A percentile compares a stretch with the other conserved stretches of the same genome.
Conservation (phyloP, 306 rosid genomes). For the Betula pendula region DNA sequence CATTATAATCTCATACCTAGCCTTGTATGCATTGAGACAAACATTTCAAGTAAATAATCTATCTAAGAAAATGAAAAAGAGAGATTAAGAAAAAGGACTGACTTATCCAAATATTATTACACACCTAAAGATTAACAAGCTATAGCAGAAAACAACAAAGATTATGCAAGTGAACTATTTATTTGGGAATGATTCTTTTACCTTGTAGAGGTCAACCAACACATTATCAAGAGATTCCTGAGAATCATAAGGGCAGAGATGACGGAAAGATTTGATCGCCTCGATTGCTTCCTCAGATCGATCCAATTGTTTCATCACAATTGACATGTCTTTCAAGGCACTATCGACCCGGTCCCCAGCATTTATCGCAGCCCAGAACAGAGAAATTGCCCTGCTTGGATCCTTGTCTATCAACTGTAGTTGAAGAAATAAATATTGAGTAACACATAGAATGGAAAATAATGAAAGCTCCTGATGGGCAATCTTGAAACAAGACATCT, state of each 20-base stretch:
- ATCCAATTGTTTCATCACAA: slow-evolving; percentile 85
- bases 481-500: not conserved
- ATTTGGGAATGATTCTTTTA: slow-evolving; percentile 8
- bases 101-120: not conserved
- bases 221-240: slow-evolving; percentile 94
- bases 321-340: slow-evolving; percentile 94
- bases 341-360: slow-evolving; percentile 92
- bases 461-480: not conserved
- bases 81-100: not conserved
- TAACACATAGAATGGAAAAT: slow-evolving; percentile 4
- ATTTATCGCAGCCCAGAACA: slow-evolving; percentile 46
- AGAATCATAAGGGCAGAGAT: slow-evolving; percentile 73
- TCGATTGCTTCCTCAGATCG: slow-evolving; percentile 90
- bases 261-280: slow-evolving; percentile 89
- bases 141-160: not conserved
- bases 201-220: slow-evolving; percentile 86
- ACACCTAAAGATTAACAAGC: not conserved
- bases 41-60: not conserved
- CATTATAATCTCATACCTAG: not conserved
- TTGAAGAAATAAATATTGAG: slow-evolving; percentile 17
- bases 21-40: not conserved
- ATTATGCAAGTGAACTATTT: not conserved
- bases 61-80: not conserved
- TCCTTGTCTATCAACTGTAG: slow-evolving; percentile 82
- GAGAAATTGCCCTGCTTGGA: slow-evolving; percentile 71